Evolutionary conservation across 495 filamentous ascomycete genomes (phyloP), one percentile per base, ranked within the genome.

Genomic region (Neurospora sp.): DNA sequence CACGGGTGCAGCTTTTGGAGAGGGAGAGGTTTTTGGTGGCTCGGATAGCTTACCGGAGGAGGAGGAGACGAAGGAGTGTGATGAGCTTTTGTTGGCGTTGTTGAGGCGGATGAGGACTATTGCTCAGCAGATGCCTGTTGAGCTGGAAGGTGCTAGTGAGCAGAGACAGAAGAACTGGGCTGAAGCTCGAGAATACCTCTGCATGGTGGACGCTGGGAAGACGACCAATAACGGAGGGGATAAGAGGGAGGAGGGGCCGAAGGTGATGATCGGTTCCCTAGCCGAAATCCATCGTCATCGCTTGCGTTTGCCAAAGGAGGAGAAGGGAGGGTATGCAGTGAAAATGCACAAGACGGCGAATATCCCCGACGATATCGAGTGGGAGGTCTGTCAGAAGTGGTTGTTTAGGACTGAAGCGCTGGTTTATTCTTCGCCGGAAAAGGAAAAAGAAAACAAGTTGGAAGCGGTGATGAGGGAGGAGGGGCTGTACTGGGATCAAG

Each of bases 321-420:
- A 61, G 1, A 70, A 35, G 16, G 80, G n/a, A 18, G 78, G 4
- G 46, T 53, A 53, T 1, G 20, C 3, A 2, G 71, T 84, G 1
- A 0, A 35, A 37, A 75, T 79, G 71, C 31, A 46, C 42, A 80
- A 74, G 69, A 74, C 77, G 27, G 8, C 5, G 27, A 59, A 68
- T 20, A 53, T 75, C 3, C 22, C 41, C 11, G 53, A 48, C 0
- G 69, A 38, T 1, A 31, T 78, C n/a, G 75, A 71, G 18, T 78
- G 77, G 77, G 77, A 80, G 70, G 74, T 81, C 37, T 82, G 78
- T 53, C 79, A 81, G 39, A 85, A 85, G 81, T 86, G 82, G 82
- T 70, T 85, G 20, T 85, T 85, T 69, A 74, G 78, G 5, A 40
- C 75, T 0, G 79, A 31, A 31, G 27, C 27, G 27, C 27, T 31